phyloP scores from a whole-genome alignment of 345 rosid species.

The Firmiana major region DNA sequence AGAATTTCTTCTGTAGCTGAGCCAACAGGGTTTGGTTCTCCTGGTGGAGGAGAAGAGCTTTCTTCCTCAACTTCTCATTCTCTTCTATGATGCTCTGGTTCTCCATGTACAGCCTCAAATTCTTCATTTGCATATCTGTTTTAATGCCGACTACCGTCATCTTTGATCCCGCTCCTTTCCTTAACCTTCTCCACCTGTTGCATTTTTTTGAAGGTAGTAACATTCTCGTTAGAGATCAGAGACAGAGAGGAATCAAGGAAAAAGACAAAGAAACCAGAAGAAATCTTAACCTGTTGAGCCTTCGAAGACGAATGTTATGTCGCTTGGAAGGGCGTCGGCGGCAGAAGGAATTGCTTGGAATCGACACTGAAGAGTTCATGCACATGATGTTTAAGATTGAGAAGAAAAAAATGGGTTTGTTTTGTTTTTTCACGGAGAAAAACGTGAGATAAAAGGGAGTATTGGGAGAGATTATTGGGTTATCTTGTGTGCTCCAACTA shows the following conservation, averaged over 20 bases:
- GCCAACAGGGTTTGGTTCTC: slow-evolving; percentile 63
- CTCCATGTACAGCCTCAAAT: slow-evolving; percentile 60
- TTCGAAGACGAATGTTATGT: slow-evolving; percentile 17
- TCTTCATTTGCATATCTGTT: slow-evolving; percentile 47
- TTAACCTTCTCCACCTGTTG: slow-evolving; percentile 34
- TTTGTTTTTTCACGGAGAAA: neutral
- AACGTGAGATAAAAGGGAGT: neutral
- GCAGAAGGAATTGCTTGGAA: slow-evolving; percentile 3
- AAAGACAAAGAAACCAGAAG: slow-evolving; percentile 10
- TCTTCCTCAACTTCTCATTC: slow-evolving; percentile 64
- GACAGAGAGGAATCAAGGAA: slow-evolving; percentile 10
- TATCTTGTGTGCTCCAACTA: slow-evolving; percentile 5
- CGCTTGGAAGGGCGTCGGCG: slow-evolving; percentile 16
- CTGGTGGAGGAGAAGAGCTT: slow-evolving; percentile 59
- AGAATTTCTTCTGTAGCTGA: slow-evolving; percentile 44
- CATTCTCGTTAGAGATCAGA: slow-evolving; percentile 4
- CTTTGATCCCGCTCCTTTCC: slow-evolving; percentile 22
- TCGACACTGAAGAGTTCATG: slow-evolving; percentile 25
- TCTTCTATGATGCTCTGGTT: slow-evolving; percentile 61
- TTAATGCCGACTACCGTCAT: slow-evolving; percentile 5
- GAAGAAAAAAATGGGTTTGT: neutral
- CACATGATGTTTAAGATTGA: slow-evolving; percentile 24
- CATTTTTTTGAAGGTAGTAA: neutral
- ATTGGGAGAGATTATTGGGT: neutral
- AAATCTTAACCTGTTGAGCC: slow-evolving; percentile 30